Evolutionary conservation across 2,329 filamentous ascomycete genomes (phyloP).

Genomic region (Hypomyces rosellus): DNA sequence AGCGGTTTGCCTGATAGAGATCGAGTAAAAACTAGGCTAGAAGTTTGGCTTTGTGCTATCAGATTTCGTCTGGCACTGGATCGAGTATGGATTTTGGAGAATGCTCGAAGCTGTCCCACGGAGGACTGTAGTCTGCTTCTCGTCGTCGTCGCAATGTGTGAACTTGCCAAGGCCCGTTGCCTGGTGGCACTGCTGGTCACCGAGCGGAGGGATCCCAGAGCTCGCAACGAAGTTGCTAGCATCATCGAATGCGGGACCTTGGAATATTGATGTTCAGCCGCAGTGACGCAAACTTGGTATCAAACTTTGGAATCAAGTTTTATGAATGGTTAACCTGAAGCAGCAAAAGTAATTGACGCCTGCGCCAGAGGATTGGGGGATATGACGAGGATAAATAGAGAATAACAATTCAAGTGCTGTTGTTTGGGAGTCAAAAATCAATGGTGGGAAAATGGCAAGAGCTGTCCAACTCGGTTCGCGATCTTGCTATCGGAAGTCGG

Average conservation of each 20-base stretch:
- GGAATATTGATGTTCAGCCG: neutral
- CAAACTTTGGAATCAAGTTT: neutral
- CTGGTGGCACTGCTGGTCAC: slow-evolving; percentile 2
- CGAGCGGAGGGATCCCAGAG: slow-evolving; percentile 9
- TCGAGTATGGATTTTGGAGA: slow-evolving; percentile 15
- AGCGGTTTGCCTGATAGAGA: slow-evolving; percentile 47
- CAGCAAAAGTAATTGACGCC: no score
- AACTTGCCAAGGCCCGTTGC: slow-evolving; percentile 10
- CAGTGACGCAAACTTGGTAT: no score
- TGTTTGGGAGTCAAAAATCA: neutral
- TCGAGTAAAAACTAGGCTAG: slow-evolving; percentile 24
- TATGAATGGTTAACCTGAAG: no score
- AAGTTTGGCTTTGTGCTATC: neutral
- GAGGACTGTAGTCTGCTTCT: slow-evolving; percentile 12
- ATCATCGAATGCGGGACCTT: neutral
- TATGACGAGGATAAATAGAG: no score
- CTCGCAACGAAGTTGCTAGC: slow-evolving; percentile 2
- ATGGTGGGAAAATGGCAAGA: neutral
- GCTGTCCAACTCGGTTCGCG: neutral
- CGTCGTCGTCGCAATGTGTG: slow-evolving; percentile 13
- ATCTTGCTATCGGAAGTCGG: neutral
- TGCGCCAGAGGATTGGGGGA: no score
- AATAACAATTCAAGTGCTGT: no score
- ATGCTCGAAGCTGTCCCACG: slow-evolving; percentile 13
- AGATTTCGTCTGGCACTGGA: slow-evolving; percentile 10